Conservation (phyloP, 805 yeast genomes). For the Pichia californica region DNA sequence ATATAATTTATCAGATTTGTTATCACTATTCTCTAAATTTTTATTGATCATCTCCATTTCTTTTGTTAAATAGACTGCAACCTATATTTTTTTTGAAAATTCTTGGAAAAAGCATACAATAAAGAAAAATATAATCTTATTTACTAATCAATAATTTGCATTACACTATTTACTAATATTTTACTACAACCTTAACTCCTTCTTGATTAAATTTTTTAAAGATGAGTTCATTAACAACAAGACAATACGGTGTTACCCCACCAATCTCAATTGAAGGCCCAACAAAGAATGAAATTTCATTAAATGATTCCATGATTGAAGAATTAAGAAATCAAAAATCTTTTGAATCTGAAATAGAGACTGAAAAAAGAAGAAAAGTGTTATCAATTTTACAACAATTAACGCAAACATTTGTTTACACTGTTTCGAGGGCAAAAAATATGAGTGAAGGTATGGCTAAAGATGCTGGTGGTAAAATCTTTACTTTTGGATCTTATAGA, state of each 20-base stretch:
- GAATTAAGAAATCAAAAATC: conserved; percentile 81
- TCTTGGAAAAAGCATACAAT: no score
- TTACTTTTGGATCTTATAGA: conserved; percentile 90
- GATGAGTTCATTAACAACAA: conserved; percentile 1
- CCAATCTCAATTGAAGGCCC: conserved; percentile 88
- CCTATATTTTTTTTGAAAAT: no score
- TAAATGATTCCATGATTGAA: conserved; percentile 70
- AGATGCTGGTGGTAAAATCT: conserved; percentile 97
- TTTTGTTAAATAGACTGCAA: no score
- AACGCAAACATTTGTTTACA: conserved; percentile 75
- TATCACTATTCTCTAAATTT: no score
- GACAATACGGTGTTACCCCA: conserved; percentile 61
- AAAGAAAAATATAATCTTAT: no score
- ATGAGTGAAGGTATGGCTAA: conserved; percentile 97
- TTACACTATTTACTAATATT: no score
- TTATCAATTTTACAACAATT: conserved; percentile 64
- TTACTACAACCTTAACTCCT: no score
- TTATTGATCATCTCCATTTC: no score
- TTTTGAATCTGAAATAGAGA: conserved; percentile 81
- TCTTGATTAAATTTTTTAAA: no score
- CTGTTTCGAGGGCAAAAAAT: conserved; percentile 72
- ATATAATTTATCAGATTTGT: no score
- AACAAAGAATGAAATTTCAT: conserved; percentile 65
- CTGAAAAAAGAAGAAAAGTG: conserved; percentile 73
- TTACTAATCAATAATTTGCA: no score